A percentile compares a stretch with the other conserved stretches of the same genome.
Conservation (phyloP, 2,329 filamentous ascomycete genomes). For the Fusarium nodosum region DNA sequence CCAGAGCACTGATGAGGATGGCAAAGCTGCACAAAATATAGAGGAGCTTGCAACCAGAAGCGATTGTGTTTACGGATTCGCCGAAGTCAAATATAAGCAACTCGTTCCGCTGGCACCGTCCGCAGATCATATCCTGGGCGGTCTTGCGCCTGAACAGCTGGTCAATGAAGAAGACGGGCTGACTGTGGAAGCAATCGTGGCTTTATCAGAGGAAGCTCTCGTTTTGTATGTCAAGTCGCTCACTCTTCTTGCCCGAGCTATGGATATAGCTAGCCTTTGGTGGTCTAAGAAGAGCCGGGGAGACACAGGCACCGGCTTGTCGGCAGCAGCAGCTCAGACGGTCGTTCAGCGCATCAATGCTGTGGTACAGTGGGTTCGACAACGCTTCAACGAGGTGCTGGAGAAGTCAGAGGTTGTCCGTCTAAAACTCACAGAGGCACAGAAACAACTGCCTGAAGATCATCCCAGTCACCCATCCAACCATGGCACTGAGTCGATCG, state of each 20-base stretch:
- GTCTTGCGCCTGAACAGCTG: slow-evolving; percentile 67
- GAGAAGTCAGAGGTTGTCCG: slow-evolving; percentile 97
- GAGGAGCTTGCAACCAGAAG: slow-evolving; percentile 94
- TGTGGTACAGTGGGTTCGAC: slow-evolving; percentile 94
- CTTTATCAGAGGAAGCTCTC: slow-evolving; percentile 91
- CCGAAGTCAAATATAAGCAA: slow-evolving; percentile 98
- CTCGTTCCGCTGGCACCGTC: slow-evolving; percentile 90
- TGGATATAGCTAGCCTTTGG: slow-evolving; percentile 95
- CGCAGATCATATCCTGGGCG: slow-evolving; percentile 77
- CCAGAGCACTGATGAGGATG: slow-evolving; percentile 80
- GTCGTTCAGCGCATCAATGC: slow-evolving; percentile 83
- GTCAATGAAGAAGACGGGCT: slow-evolving; percentile 77
- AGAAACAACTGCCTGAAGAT: slow-evolving; percentile 84
- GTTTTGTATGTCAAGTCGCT: slow-evolving; percentile 97
- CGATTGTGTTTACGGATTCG: slow-evolving; percentile 97
- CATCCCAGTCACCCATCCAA: slow-evolving; percentile 90
- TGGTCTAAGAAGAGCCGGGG: slow-evolving; percentile 84
- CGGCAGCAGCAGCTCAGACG: slow-evolving; percentile 60
- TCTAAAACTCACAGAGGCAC: slow-evolving; percentile 86
- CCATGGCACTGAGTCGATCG: slow-evolving; percentile 70
- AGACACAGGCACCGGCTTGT: slow-evolving; percentile 63
- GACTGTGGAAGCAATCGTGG: slow-evolving; percentile 86
- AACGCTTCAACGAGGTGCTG: slow-evolving; percentile 94
- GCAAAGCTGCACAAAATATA: slow-evolving; percentile 80
- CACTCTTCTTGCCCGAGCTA: slow-evolving; percentile 89